Percentiles rank a stretch among this genome's conserved stretches.
phyloP scores from a whole-genome alignment of 306 rosid genomes.

The Prinsepia uniflora region DNA sequence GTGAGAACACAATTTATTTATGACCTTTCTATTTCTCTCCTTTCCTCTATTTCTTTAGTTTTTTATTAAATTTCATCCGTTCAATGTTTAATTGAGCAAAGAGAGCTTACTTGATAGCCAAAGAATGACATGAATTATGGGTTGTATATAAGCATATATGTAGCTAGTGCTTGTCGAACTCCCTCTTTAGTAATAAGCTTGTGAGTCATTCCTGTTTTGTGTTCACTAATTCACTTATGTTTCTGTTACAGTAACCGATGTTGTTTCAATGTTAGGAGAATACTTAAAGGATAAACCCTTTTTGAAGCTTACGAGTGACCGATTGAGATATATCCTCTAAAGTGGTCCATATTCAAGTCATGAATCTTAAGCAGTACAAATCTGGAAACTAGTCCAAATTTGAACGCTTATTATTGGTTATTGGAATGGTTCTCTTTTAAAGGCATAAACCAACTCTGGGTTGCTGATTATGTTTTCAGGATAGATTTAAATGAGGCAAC shows the following conservation, averaged over 20 bases:
- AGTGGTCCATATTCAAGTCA: not conserved
- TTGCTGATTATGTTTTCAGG: constrained; percentile 45
- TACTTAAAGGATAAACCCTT: constrained; percentile 82
- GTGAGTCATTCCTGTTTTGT: constrained; percentile 6
- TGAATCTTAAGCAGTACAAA: not conserved
- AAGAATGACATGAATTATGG: constrained; percentile 1
- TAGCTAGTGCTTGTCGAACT: not conserved
- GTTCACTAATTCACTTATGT: constrained; percentile 25
- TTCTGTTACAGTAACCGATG: constrained; percentile 73
- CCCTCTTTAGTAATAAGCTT: not conserved
- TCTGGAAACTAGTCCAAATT: not conserved
- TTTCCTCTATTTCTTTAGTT: not conserved
- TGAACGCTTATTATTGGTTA: constrained; percentile 8
- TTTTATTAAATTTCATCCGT: not conserved
- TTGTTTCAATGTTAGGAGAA: constrained; percentile 82
- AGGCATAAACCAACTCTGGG: constrained; percentile 19
- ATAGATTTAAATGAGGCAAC: constrained; percentile 55
- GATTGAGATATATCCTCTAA: constrained; percentile 53
- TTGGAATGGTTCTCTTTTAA: constrained; percentile 16
- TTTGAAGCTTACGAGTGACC: constrained; percentile 68
- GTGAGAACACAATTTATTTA: constrained; percentile 2
- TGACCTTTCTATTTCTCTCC: not conserved
- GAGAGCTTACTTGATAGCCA: constrained; percentile 4
- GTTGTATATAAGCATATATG: not conserved
- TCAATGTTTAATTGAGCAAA: constrained; percentile 1